These are phyloP conservation scores for Tolypocladium pustulatum DNA, from an alignment of 2,329 filamentous ascomycete genomes.

Conservation along the genomic window DNA sequence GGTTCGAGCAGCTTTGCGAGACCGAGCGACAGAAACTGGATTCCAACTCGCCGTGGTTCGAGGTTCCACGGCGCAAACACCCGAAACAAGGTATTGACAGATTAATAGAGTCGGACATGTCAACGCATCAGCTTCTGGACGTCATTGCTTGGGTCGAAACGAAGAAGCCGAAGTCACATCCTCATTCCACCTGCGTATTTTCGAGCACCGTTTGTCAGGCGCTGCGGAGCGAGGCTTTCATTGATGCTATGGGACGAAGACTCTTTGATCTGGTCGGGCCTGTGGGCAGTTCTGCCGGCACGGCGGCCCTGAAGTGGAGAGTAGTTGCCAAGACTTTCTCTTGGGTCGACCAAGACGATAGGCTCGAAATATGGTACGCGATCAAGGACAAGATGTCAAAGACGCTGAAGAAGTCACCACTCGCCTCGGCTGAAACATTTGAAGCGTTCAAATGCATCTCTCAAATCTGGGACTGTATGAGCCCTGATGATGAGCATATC, in stretches of 20 bases:
- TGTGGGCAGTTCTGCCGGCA: conserved; percentile 16
- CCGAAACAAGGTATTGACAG: conserved; percentile 9
- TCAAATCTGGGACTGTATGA: conserved; percentile 26
- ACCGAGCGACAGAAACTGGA: conserved; percentile 18
- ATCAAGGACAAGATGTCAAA: conserved; percentile 21
- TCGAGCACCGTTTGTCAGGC: conserved; percentile 31
- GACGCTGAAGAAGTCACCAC: conserved; percentile 18
- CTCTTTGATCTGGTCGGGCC: conserved; percentile 24
- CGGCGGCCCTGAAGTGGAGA: conserved; percentile 29
- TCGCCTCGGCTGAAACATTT: conserved; percentile 24
- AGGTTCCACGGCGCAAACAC: conserved; percentile 10
- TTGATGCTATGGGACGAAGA: conserved; percentile 28
- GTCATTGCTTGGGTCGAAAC: conserved; percentile 31
- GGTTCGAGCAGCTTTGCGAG: conserved; percentile 31
- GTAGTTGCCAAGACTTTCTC: conserved; percentile 23
- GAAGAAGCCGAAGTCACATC: conserved; percentile 19
- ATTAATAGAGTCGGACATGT: conserved; percentile 31
- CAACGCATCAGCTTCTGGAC: conserved; percentile 30
- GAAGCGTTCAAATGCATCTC: conserved; percentile 30
- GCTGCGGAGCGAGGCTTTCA: conserved; percentile 28
- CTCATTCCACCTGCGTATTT: conserved; percentile 28
- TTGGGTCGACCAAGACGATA: conserved; percentile 21
- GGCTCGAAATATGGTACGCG: conserved; percentile 20
- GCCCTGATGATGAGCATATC: conserved; percentile 21
- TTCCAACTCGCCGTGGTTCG: conserved; percentile 22